Evolutionary conservation across 345 rosid species (phyloP), one percentile per base, ranked within the genome.

Genomic region (Melaleuca quinquenervia): DNA sequence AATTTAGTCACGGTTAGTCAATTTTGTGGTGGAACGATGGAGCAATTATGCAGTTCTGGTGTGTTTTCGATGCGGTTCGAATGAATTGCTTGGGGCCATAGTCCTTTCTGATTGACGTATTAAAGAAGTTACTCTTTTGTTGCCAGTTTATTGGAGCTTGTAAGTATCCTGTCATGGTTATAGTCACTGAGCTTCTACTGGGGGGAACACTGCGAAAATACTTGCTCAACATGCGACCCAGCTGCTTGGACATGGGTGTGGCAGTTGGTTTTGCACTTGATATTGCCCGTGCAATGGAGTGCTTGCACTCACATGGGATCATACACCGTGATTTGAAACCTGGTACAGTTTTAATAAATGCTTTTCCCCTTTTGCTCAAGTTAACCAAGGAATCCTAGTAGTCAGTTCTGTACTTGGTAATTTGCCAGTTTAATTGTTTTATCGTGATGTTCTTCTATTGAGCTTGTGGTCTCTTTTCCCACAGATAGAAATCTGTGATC

Each of bases 251-350:
- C 41, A 90, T 87, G 82, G 87, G 87, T 88, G 93, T 94, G 86
- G 99, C 97, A 48, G 87, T 96, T 83, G 96, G 92, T 21, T 95
- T 95, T 85, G 97, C 99, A 20, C 99, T 97, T 80, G 99, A 96
- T 90, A 97, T 97, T 87, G 98, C 98, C 85, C 98, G 98, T n/a
- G 99, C 99, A 5, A 96, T 97, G 99, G 99, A 97, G 84, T 96
- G 99, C 90, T 89, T 97, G 87, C 99, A 97, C 86, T 91, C 97
- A 14, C 98, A 97, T 53, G 99, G 99, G 85, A 95, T 97, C 90
- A 97, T 97, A 83, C 99, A 97, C 86, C 95, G 99, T 18, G 99
- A 97, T 92, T 91, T 96, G 64, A 97, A 97, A 91, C 99, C 99
- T 56, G 99, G 99, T 97, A 95, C 48, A 87, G 58, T 64, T 78